These are phyloP conservation scores for Canariomyces notabilis DNA, from an alignment of 2,329 filamentous ascomycete species.

Conservation along the genomic window DNA sequence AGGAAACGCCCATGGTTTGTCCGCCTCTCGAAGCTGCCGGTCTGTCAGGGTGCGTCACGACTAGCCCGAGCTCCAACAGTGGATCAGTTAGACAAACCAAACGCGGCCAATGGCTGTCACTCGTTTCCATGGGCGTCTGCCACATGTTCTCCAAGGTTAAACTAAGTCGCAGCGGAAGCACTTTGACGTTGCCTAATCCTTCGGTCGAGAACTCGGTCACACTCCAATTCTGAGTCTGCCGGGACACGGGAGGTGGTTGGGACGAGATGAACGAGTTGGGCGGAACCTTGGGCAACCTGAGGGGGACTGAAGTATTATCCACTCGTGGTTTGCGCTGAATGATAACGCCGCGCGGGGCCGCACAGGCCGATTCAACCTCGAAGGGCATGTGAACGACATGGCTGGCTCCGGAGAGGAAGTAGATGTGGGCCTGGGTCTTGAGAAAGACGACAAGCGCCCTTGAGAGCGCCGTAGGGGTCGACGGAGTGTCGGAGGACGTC, in stretches of 20 bases:
- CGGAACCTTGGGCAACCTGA: slow-evolving; percentile 59
- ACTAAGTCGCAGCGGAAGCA: slow-evolving; percentile 47
- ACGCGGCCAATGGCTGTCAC: slow-evolving; percentile 61
- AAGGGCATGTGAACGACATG: slow-evolving; percentile 93
- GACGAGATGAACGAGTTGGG: slow-evolving; percentile 79
- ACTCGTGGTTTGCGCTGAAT: slow-evolving; percentile 71
- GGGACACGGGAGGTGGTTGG: slow-evolving; percentile 51
- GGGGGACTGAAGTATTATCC: slow-evolving; percentile 46
- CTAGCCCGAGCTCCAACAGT: slow-evolving; percentile 75
- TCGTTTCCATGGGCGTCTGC: slow-evolving; percentile 48
- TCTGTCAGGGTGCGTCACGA: slow-evolving; percentile 58
- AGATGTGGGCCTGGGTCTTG: slow-evolving; percentile 87
- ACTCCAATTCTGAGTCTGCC: slow-evolving; percentile 41
- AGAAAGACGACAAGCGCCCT: slow-evolving; percentile 85
- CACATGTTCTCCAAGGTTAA: slow-evolving; percentile 55
- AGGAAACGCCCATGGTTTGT: slow-evolving; percentile 41
- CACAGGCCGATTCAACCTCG: slow-evolving; percentile 81
- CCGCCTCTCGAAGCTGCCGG: slow-evolving; percentile 34
- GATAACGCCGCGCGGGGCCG: slow-evolving; percentile 76
- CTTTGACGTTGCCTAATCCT: slow-evolving; percentile 51
- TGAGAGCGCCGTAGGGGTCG: slow-evolving; percentile 43
- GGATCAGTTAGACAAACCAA: slow-evolving; percentile 83
- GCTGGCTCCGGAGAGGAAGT: slow-evolving; percentile 80
- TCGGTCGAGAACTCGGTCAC: slow-evolving; percentile 47
- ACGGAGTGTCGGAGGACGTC: slow-evolving; percentile 17